These are phyloP conservation scores for Paecilomyces dactylethromorphus DNA, from an alignment of 2,329 filamentous ascomycete genomes.

Conservation along the genomic window DNA sequence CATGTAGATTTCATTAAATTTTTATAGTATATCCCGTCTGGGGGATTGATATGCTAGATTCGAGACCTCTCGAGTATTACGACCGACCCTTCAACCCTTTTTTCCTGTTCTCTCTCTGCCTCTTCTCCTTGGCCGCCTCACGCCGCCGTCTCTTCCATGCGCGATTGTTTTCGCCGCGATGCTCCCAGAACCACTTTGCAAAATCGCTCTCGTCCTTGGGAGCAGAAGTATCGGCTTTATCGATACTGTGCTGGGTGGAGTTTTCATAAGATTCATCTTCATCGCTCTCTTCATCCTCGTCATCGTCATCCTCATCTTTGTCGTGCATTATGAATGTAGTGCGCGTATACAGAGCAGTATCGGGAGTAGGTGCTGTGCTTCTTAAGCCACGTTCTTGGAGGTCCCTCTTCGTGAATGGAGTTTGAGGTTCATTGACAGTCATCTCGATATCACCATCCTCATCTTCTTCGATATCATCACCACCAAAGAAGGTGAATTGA, in stretches of 20 bases:
- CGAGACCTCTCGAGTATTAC: slow-evolving; percentile 3
- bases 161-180: slow-evolving; percentile 44
- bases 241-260: slow-evolving; percentile 17
- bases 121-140: slow-evolving; percentile 54
- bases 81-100: slow-evolving; percentile 37
- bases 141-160: slow-evolving; percentile 50
- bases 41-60: too few species aligned
- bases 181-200: slow-evolving; percentile 55
- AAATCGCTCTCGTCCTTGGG: slow-evolving; percentile 49
- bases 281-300: slow-evolving; percentile 11
- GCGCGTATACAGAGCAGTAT: slow-evolving; percentile 67
- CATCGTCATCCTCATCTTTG: slow-evolving; percentile 10
- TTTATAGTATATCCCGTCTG: background rate
- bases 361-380: slow-evolving; percentile 89
- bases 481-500: slow-evolving; percentile 74
- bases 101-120: slow-evolving; percentile 54
- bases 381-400: slow-evolving; percentile 60
- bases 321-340: slow-evolving; percentile 23
- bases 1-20: background rate
- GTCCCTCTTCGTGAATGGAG: slow-evolving; percentile 76
- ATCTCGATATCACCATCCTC: slow-evolving; percentile 41
- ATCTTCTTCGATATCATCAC: slow-evolving; percentile 44
- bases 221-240: slow-evolving; percentile 5
- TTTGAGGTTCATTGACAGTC: slow-evolving; percentile 53
- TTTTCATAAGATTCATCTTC: slow-evolving; percentile 18